These are phyloP conservation scores for Cercophora newfieldiana DNA, from an alignment of 495 filamentous ascomycete species.

Conservation along the genomic window DNA sequence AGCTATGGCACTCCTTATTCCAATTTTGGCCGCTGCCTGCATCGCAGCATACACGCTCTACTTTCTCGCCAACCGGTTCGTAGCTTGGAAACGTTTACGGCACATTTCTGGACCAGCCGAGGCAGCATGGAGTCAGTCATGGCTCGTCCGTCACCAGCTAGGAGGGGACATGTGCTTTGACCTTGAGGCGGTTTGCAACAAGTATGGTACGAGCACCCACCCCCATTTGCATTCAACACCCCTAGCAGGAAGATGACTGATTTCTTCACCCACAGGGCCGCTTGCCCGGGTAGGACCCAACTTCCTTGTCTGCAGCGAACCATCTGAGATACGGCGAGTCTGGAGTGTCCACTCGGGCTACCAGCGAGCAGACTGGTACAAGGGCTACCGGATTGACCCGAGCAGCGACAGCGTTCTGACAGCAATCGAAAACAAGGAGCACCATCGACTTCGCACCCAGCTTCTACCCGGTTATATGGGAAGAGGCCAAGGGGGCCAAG, in stretches of 20 bases:
- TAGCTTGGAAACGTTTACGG: slow-evolving; percentile 9
- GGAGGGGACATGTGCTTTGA: not conserved
- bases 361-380: slow-evolving; percentile 23
- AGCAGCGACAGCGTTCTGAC: slow-evolving; percentile 23
- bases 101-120: slow-evolving; percentile 18
- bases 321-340: slow-evolving; percentile 20
- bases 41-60: not conserved
- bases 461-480: slow-evolving; percentile 19
- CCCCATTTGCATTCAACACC: not conserved
- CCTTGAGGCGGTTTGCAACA: slow-evolving; percentile 6
- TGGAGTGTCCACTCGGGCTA: slow-evolving; percentile 26
- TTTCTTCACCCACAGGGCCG: not conserved
- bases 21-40: not conserved
- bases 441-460: slow-evolving; percentile 16
- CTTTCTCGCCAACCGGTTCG: not conserved
- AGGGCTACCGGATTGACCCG: slow-evolving; percentile 24
- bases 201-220: slow-evolving; percentile 11
- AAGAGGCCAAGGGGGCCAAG: slow-evolving; percentile 9
- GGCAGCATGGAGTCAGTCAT: slow-evolving; percentile 17
- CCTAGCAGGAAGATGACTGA: not conserved
- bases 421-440: slow-evolving; percentile 20
- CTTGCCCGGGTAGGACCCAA: slow-evolving; percentile 18
- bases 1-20: not conserved
- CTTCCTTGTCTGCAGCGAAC: slow-evolving; percentile 17
- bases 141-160: slow-evolving; percentile 15